Base-by-base conservation (phyloP, 345 rosid genomes). In the Bretschneidera sinensis region DNA sequence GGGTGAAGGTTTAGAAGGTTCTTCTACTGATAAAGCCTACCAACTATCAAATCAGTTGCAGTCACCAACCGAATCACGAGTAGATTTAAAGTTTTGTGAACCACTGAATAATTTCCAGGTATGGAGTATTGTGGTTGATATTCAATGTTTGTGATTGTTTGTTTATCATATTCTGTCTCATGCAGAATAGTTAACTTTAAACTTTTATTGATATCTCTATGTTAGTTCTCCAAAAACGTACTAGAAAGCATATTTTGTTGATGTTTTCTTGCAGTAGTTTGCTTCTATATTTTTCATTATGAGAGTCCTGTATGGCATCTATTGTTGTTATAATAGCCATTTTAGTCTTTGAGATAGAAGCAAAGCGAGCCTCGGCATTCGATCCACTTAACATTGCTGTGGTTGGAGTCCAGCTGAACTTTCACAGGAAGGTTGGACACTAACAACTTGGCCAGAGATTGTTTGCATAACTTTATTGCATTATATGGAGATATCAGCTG, bases 101-200 rank as follows among this genome's bases (percentile, higher is more conserved):
- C 69, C 75, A 21, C 74, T 88, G 17, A 77, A 85, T 61, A 69
- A 76, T 76, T 88, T 81, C 71, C 96, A 88, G 97, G 99, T 90
- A 78, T 65, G 56, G 17, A 22, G n/a, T n/a, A n/a, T n/a, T n/a
- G n/a, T n/a, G n/a, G n/a, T n/a, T n/a, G 24, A 62, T 50, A 28
- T 18, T 50, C 43, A 17, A 5, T 17, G 15, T 45, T 16, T 63
- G 2, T 13, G 33, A 25, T 55, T 53, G 21, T 11, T 22, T 49
- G 43, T 60, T 59, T 45, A 22, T 51, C 20, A 28, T 14, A 39
- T 4, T 39, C 10, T 39, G 15, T 39, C 45, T 39, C 10, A 13
- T 11, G 6, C 15, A 39, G 4, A 39, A 39, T 11, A 39, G 45
- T 28, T 28, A 28, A 39, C 16, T 39, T 5, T 11, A 39, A 31